Evolutionary conservation across 257 asterid genomes (phyloP).

Genomic region (Solanum pennellii): DNA sequence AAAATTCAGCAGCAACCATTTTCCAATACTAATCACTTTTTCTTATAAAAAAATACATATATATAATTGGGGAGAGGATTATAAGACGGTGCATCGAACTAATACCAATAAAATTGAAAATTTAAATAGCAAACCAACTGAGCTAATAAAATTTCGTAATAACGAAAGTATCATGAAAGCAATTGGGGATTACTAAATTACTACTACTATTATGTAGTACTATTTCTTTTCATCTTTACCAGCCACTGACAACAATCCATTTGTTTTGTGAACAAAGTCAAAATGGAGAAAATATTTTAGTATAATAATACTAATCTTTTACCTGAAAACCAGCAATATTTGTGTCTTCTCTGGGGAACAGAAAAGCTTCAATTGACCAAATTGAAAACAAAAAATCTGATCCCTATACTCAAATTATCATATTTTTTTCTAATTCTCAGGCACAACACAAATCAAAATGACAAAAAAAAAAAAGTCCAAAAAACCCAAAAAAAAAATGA

Average conservation of each 20-base stretch:
- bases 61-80: background rate
- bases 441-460: background rate
- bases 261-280: conserved; percentile 7
- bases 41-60: background rate
- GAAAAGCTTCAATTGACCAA: conserved; percentile 31
- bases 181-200: background rate
- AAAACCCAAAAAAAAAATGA: background rate
- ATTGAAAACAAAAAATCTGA: conserved; percentile 28
- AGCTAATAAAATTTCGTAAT: background rate
- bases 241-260: background rate
- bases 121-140: background rate
- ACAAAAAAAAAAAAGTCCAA: conserved; percentile 1
- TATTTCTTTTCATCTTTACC: background rate
- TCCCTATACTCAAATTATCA: conserved; percentile 35
- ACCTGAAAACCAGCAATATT: conserved; percentile 31
- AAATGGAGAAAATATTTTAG: background rate
- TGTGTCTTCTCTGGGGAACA: conserved; percentile 35
- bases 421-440: background rate
- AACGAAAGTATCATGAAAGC: background rate
- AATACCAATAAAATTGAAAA: background rate
- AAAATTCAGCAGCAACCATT: background rate
- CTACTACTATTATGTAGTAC: background rate
- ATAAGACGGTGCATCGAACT: background rate
- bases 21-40: background rate
- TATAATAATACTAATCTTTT: conserved; percentile 6